Evolutionary conservation across 2,329 filamentous ascomycete species (phyloP).

Genomic region (Aspergillus sp.): DNA sequence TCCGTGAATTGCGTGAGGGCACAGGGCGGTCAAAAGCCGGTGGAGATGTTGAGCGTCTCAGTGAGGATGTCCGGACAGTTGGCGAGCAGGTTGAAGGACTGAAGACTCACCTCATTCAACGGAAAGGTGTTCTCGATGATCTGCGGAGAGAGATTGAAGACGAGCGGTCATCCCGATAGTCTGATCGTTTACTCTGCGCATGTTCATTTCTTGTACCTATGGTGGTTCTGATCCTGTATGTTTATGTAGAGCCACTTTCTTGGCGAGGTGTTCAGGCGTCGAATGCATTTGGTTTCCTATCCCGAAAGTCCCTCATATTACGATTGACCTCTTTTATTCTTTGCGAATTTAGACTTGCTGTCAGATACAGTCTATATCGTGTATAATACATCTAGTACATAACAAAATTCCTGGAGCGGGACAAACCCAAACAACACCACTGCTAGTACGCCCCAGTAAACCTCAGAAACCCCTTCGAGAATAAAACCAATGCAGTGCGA

Average conservation of each 20-base stretch:
- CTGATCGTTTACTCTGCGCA: slow-evolving; percentile 8
- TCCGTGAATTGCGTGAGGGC: slow-evolving; percentile 69
- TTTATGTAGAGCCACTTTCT: slow-evolving; percentile 33
- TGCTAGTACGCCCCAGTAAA: background rate
- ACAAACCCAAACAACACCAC: background rate
- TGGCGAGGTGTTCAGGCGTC: slow-evolving; percentile 35
- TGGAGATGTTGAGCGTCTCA: slow-evolving; percentile 71
- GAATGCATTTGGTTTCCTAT: slow-evolving; percentile 23
- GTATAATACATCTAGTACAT: slow-evolving; percentile 10
- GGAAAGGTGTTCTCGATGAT: slow-evolving; percentile 74
- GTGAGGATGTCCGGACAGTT: slow-evolving; percentile 86
- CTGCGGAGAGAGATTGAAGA: slow-evolving; percentile 81
- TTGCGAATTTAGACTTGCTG: background rate
- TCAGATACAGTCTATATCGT: slow-evolving; percentile 13
- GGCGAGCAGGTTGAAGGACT: slow-evolving; percentile 91
- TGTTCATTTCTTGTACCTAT: slow-evolving; percentile 3
- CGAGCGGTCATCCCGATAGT: slow-evolving; percentile 63
- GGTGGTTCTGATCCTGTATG: slow-evolving; percentile 12
- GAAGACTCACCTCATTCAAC: slow-evolving; percentile 74
- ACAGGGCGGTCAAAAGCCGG: slow-evolving; percentile 59
- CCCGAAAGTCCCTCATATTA: slow-evolving; percentile 1
- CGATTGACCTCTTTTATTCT: background rate
- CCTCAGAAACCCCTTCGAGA: background rate
- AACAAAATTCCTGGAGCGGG: background rate
- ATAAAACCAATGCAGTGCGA: background rate